These are phyloP conservation scores for Gracilaria vermiculophylla DNA, from an alignment of 23 red algal genomes.

Conservation along the genomic window DNA sequence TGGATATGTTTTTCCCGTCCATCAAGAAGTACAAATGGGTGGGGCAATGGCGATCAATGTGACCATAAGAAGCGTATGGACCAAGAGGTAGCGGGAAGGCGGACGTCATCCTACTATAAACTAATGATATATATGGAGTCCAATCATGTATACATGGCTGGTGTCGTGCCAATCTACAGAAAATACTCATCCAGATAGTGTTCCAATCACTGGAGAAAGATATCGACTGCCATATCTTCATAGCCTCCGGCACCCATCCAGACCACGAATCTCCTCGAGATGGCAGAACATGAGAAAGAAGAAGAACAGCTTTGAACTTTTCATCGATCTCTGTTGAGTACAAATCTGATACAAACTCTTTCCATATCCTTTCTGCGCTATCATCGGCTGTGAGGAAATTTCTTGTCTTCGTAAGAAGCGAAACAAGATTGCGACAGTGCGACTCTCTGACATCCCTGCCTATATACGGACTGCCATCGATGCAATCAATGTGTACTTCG, in stretches of 20 bases:
- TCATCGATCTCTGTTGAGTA: not conserved
- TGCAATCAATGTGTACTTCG: conserved; percentile 71
- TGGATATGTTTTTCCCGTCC: conserved; percentile 21
- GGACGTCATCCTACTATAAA: conserved; percentile 66
- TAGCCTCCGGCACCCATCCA: conserved; percentile 67
- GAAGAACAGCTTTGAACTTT: conserved; percentile 49
- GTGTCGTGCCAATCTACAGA: conserved; percentile 64
- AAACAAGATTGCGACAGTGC: conserved; percentile 75
- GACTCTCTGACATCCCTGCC: conserved; percentile 85
- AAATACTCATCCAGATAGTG: conserved; percentile 66
- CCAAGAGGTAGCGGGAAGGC: conserved; percentile 72
- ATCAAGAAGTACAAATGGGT: conserved; percentile 54
- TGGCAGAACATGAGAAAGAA: conserved; percentile 72
- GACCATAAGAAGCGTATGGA: conserved; percentile 60
- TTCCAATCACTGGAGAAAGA: conserved; percentile 76
- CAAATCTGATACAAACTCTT: conserved; percentile 36
- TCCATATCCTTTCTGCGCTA: conserved; percentile 66
- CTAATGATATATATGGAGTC: conserved; percentile 54
- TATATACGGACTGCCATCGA: conserved; percentile 70
- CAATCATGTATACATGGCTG: conserved; percentile 80
- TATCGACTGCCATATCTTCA: conserved; percentile 56
- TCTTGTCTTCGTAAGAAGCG: conserved; percentile 57
- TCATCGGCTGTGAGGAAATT: conserved; percentile 44
- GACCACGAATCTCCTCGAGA: conserved; percentile 45
- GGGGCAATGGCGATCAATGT: conserved; percentile 80